phyloP scores from a whole-genome alignment of 2,329 filamentous ascomycete species.

The Apiospora hydei region DNA sequence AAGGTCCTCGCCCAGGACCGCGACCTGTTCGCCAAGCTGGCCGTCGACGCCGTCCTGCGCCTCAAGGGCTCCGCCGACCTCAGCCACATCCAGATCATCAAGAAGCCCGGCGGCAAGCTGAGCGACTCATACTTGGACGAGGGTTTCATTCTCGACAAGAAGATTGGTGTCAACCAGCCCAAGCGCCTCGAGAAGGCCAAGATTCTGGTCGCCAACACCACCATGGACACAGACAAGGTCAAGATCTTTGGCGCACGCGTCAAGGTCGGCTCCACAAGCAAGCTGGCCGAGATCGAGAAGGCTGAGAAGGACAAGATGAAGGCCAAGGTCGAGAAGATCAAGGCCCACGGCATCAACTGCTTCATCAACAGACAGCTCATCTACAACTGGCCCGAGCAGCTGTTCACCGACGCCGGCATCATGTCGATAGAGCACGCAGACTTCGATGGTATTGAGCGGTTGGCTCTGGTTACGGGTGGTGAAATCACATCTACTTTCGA shows the following conservation, averaged over 20 bases:
- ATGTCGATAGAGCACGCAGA: constrained; percentile 99
- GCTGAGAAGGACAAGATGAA: constrained; percentile 99
- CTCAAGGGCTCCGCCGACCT: constrained; percentile 91
- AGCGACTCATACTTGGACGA: constrained; percentile 98
- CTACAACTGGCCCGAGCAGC: constrained; percentile 99
- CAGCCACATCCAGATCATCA: constrained; percentile 98
- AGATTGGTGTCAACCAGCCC: constrained; percentile 97
- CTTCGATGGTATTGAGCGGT: constrained; percentile 95
- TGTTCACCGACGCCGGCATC: constrained; percentile 97
- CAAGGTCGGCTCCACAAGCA: constrained; percentile 95
- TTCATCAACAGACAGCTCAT: constrained; percentile 99
- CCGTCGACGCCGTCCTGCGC: constrained; percentile 88
- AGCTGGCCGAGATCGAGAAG: constrained; percentile 97
- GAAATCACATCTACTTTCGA: constrained; percentile 99
- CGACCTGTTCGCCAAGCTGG: constrained; percentile 87
- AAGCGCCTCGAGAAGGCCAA: constrained; percentile 98
- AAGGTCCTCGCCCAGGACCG: constrained; percentile 96
- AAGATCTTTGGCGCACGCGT: constrained; percentile 98
- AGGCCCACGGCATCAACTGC: constrained; percentile 98
- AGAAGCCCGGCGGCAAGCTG: constrained; percentile 97
- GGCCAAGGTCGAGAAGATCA: constrained; percentile 98
- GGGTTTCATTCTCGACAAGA: constrained; percentile 98
- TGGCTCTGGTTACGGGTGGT: constrained; percentile 94
- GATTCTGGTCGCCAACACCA: constrained; percentile 96
- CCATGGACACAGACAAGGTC: constrained; percentile 99